Conservation (phyloP, 345 rosid genomes). For the Linum usitatissimum region DNA sequence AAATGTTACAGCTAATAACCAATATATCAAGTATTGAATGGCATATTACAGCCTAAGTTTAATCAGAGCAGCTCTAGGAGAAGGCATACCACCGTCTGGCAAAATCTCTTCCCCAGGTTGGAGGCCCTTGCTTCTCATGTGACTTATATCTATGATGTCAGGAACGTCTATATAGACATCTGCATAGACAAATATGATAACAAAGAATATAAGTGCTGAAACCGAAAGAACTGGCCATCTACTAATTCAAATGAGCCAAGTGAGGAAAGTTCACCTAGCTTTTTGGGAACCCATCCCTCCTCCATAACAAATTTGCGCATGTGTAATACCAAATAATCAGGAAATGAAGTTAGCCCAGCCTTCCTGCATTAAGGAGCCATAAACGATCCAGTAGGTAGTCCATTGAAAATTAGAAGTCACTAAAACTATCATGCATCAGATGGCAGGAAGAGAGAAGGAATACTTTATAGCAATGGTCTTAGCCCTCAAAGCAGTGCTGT, state of each 20-base stretch:
- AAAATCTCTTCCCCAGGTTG: conserved; percentile 89
- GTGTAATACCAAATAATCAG: conserved; percentile 93
- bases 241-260: neutral
- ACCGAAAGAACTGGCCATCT: conserved; percentile 2
- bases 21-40: neutral
- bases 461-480: conserved; percentile 91
- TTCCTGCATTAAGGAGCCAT: conserved; percentile 42
- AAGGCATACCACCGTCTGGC: conserved; percentile 56
- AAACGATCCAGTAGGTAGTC: neutral
- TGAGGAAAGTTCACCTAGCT: conserved; percentile 54
- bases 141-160: conserved; percentile 78
- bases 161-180: conserved; percentile 96
- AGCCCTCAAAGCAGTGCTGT: conserved; percentile 76
- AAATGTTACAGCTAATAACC: neutral
- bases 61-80: neutral
- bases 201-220: conserved; percentile 6
- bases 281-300: conserved; percentile 98
- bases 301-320: conserved; percentile 95
- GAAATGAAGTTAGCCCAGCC: conserved; percentile 86
- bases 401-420: neutral
- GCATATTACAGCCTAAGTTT: neutral
- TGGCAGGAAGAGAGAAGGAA: conserved; percentile 18
- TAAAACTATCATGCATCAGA: neutral
- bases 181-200: conserved; percentile 21
- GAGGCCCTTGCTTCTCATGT: conserved; percentile 92